A percentile compares a stretch with the other conserved stretches of the same genome.
Conservation (phyloP, 1,284 basidiomycete species). For the Rhodotorula sp. region DNA sequence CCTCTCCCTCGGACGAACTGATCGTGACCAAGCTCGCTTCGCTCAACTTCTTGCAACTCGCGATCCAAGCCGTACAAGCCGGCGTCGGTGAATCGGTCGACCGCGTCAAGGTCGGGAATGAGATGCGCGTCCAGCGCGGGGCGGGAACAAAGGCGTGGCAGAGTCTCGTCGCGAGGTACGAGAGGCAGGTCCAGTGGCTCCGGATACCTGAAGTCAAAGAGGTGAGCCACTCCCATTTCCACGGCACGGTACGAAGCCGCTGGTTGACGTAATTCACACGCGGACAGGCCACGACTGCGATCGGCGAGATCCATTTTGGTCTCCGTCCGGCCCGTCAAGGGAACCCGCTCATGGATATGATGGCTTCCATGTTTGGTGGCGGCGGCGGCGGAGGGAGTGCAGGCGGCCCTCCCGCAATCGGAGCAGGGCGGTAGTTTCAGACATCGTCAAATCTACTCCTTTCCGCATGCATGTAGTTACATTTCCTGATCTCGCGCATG, state of each 20-base stretch:
- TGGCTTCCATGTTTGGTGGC: slow-evolving; percentile 76
- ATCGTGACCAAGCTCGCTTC: slow-evolving; percentile 67
- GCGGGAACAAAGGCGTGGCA: slow-evolving; percentile 39
- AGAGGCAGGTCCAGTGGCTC: slow-evolving; percentile 49
- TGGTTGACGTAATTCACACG: background rate
- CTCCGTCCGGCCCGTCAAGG: slow-evolving; percentile 70
- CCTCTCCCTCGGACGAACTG: slow-evolving; percentile 58
- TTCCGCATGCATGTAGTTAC: background rate
- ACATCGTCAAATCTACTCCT: background rate
- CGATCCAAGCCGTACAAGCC: slow-evolving; percentile 76
- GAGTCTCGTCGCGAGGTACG: slow-evolving; percentile 37
- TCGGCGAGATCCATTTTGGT: slow-evolving; percentile 67
- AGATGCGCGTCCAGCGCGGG: slow-evolving; percentile 30
- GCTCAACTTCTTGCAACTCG: slow-evolving; percentile 84
- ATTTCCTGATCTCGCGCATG: background rate
- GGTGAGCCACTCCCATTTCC: slow-evolving; percentile 19
- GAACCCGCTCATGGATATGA: slow-evolving; percentile 65
- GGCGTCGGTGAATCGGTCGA: slow-evolving; percentile 58
- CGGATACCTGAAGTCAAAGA: slow-evolving; percentile 68
- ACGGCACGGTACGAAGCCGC: too few relatives aligned
- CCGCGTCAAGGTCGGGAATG: slow-evolving; percentile 29
- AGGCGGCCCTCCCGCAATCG: background rate
- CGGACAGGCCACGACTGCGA: slow-evolving; percentile 59
- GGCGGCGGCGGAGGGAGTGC: slow-evolving; percentile 48
- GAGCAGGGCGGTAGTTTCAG: background rate